Base-by-base conservation (phyloP, 139 green algal genomes). In the Micractinium sp. region DNA sequence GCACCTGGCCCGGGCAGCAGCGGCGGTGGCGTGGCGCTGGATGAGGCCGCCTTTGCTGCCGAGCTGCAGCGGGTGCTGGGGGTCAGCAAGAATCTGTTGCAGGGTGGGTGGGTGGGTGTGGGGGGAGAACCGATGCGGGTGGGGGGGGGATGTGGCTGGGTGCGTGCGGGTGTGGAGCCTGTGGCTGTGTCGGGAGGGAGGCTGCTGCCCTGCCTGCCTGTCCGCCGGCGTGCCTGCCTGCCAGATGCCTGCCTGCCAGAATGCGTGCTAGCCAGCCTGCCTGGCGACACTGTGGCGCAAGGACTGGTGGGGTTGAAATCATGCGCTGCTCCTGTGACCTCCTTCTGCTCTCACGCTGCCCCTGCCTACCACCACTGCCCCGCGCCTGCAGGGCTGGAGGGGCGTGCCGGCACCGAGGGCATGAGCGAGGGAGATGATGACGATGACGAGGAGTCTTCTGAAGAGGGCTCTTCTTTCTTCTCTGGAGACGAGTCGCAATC, bases 381-480 rank as follows among this genome's bases (percentile, higher is more conserved):
- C 12, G 25, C 22, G 27, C 7, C 7, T 81, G 67, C 67, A 47
- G 38, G 67, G 19, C 39, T 67, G 38, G 74, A 29, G 35, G 56
- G 27, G 77, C 77, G 71, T 16, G 27, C 71, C 33, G 71, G 71
- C 71, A 20, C 31, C 35, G 83, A 25, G 20, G 79, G 19, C 53
- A 35, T n/a, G n/a, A n/a, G 5, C 53, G 87, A 66, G 18, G 78
- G 33, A 20, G 88, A 81, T 67, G 61, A 89, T 19, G 73, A 69
- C 7, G 60, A 88, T 31, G 74, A 87, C 63, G 88, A 85, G 38
- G 91, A 91, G 13, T 90, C 81, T 18, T 87, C 85, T 4, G 89
- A 92, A 20, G 92, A 94, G 73, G 90, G 83, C 4, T 93, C 90
- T 22, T 93, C 91, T n/a, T 92, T 94, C 85, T 94, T 82, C 85